Conservation (phyloP, 805 yeast species). For the Candida nemodendra region DNA sequence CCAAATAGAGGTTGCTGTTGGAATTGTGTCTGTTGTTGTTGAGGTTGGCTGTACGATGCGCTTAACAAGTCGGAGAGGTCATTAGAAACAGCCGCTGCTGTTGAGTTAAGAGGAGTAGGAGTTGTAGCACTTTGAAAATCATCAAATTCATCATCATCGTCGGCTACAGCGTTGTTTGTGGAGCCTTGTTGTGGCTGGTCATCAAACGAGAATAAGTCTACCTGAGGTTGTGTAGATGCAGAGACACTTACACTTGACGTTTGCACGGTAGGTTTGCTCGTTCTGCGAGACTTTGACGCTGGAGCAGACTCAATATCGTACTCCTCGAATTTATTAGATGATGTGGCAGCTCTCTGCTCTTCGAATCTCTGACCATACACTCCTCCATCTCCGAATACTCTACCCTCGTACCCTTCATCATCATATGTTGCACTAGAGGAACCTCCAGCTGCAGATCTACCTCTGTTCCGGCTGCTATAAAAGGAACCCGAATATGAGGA, state of each 20-base stretch:
- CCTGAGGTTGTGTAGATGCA: conserved; percentile 30
- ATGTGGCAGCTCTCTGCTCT: conserved; percentile 48
- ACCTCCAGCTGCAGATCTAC: conserved; percentile 33
- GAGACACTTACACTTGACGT: conserved; percentile 46
- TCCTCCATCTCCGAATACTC: conserved; percentile 72
- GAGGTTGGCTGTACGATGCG: conserved; percentile 27
- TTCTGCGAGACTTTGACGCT: conserved; percentile 27
- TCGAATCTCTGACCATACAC: conserved; percentile 66
- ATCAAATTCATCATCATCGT: conserved; percentile 69
- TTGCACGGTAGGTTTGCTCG: conserved; percentile 33
- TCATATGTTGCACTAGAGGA: conserved; percentile 50
- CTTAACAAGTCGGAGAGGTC: conserved; percentile 35
- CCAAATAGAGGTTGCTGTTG: conserved; percentile 13
- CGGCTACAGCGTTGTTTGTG: conserved; percentile 17
- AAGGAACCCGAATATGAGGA: conserved; percentile 48
- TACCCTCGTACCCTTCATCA: conserved; percentile 38
- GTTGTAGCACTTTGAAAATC: conserved; percentile 75
- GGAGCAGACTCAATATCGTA: conserved; percentile 48
- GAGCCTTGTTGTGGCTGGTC: conserved; percentile 26
- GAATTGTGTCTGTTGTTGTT: conserved; percentile 19
- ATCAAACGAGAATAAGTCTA: conserved; percentile 52
- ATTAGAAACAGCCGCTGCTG: conserved; percentile 22
- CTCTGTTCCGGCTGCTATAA: conserved; percentile 23
- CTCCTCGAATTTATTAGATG: conserved; percentile 54
- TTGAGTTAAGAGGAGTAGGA: conserved; percentile 20